phyloP scores from a whole-genome alignment of 2,329 filamentous ascomycete genomes.

The Elsinoe perseae region DNA sequence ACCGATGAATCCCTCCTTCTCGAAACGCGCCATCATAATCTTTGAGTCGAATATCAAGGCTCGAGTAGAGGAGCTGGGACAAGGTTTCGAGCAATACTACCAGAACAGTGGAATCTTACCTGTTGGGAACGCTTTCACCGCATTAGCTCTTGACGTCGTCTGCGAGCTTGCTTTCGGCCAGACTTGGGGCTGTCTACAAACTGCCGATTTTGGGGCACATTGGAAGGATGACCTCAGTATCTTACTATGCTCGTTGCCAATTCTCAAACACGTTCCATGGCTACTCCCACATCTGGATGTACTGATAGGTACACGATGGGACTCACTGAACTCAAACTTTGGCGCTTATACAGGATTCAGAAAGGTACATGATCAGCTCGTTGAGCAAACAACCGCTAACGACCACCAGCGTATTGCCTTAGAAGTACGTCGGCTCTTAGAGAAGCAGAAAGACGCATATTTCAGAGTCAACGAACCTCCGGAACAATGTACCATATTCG shows the following conservation, averaged over 20 bases:
- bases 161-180: conserved; percentile 3
- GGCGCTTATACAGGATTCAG: not conserved
- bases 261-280: not conserved
- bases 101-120: not conserved
- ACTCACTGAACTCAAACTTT: not conserved
- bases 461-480: not conserved
- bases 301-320: not conserved
- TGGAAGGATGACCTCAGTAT: not conserved
- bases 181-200: conserved; percentile 4
- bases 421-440: not conserved
- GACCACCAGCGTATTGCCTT: not conserved
- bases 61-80: not conserved
- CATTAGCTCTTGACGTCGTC: not conserved
- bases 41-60: conserved; percentile 3
- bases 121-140: not conserved
- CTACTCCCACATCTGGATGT: not conserved
- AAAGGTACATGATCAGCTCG: not conserved
- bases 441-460: not conserved
- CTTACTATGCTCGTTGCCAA: not conserved
- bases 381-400: not conserved
- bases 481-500: not conserved
- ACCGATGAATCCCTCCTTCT: conserved; percentile 40
- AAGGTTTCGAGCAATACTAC: not conserved
- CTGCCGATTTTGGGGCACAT: not conserved
- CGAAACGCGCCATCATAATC: conserved; percentile 19